Evolutionary conservation across 257 asterid genomes (phyloP), one percentile per base, ranked within the genome.

Genomic region (Thymus quinquecostatus): DNA sequence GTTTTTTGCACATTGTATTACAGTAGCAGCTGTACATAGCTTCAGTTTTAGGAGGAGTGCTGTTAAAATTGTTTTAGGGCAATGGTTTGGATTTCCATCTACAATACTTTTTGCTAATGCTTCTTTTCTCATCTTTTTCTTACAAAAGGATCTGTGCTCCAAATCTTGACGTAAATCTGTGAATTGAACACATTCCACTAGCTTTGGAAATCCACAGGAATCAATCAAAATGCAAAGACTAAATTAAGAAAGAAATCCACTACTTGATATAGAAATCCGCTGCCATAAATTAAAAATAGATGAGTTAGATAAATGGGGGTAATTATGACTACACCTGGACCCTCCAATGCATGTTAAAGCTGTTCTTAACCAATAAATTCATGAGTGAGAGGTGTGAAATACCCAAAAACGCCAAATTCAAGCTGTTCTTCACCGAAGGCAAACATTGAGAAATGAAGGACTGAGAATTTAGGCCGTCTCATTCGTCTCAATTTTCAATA

Each of bases 311-410:
- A 21, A 21, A 21, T 21, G 21, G 21, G 21, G 21, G 21, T 21
- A 21, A 91, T 90, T 56, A 94, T 86, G 81, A 91, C 93, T 13
- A 94, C 12, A 60, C 91, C 97, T 28, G 92, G 78, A 55, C 97
- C 96, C 70, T 89, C 92, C 44, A 86, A 79, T 41, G 96, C 96
- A 77, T 91, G 77, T 21, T 88, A 85, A 27, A 53, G 86, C 80
- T 89, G 87, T 9, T 84, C 97, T 3, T 89, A 94, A 57, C 87
- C 85, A 33, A 83, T 86, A 79, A 68, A 89, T 36, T 36, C 40
- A 36, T 3, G 41, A 38, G 41, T 54, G 32, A 14, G 34, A 54
- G 5, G 13, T 27, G 8, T 27, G 6, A 27, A 54, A 21, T 30
- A 30, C 4, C 34, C 59, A 11, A 49, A 8, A 49, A 49, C n/a